Percentiles rank a stretch among this genome's conserved stretches.
Evolutionary conservation across 2,329 filamentous ascomycete genomes (phyloP).

Genomic region (Fusarium siculi): DNA sequence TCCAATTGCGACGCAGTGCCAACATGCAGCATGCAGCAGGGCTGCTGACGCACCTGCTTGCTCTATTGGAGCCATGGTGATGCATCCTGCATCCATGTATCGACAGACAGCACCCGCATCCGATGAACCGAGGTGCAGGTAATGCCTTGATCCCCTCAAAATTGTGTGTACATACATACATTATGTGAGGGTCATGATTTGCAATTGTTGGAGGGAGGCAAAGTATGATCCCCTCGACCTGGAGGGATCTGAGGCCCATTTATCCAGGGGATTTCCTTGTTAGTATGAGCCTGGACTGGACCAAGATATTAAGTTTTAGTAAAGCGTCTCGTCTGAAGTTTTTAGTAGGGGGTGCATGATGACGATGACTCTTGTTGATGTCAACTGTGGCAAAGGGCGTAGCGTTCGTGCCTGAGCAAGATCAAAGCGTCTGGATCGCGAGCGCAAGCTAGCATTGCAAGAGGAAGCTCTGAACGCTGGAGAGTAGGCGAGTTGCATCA

Average conservation of each 20-base stretch:
- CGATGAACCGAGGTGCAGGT: constrained; percentile 21
- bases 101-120: constrained; percentile 4
- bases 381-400: constrained; percentile 18
- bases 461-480: not conserved
- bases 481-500: constrained; percentile 14
- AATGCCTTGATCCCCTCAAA: not conserved
- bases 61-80: constrained; percentile 22
- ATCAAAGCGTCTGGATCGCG: constrained; percentile 22
- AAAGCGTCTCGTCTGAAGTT: constrained; percentile 1
- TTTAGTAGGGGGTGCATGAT: constrained; percentile 28
- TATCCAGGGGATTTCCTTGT: constrained; percentile 23
- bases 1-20: constrained; percentile 23
- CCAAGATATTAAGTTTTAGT: not conserved
- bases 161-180: not conserved
- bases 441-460: not conserved
- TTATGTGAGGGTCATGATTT: constrained; percentile 2
- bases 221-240: not conserved
- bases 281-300: not conserved
- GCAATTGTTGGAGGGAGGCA: constrained; percentile 2
- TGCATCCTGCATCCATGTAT: constrained; percentile 5
- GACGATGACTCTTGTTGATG: constrained; percentile 21
- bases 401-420: constrained; percentile 18
- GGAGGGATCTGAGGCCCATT: not conserved
- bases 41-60: constrained; percentile 31
- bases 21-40: constrained; percentile 22